Percentiles rank a stretch among this genome's conserved stretches.
Evolutionary conservation across 75 land plant species (phyloP).

Genomic region (Isoetes taiwanensis): DNA sequence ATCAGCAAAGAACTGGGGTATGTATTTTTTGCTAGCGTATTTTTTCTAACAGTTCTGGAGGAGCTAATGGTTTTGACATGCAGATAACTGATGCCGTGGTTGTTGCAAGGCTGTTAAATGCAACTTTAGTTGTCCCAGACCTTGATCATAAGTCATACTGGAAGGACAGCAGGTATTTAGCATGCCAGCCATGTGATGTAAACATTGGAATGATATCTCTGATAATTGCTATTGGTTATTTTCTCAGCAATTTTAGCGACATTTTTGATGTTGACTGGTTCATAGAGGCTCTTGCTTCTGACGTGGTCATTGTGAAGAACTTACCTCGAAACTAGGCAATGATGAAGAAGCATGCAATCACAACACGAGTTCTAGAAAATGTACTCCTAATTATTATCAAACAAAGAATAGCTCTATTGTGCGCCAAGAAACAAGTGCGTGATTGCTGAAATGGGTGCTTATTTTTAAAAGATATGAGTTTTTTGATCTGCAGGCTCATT

Average conservation of each 20-base stretch:
- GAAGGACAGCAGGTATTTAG: slow-evolving; percentile 20
- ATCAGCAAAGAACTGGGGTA: slow-evolving; percentile 94
- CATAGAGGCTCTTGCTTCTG: slow-evolving; percentile 64
- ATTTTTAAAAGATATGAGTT: too few relatives aligned
- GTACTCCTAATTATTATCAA: slow-evolving; percentile 62
- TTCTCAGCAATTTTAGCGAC: slow-evolving; percentile 68
- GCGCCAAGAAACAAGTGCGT: too few relatives aligned
- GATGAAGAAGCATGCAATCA: slow-evolving; percentile 49
- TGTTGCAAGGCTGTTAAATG: slow-evolving; percentile 22
- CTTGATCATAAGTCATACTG: slow-evolving; percentile 25
- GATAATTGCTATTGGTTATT: not conserved
- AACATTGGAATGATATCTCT: not conserved
- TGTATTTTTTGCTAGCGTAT: not conserved
- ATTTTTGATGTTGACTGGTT: slow-evolving; percentile 95
- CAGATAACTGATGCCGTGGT: slow-evolving; percentile 32
- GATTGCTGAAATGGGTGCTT: too few relatives aligned
- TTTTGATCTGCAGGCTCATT: too few relatives aligned
- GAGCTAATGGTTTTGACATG: not conserved
- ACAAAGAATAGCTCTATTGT: too few relatives aligned
- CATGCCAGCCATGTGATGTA: not conserved
- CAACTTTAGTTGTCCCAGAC: slow-evolving; percentile 22
- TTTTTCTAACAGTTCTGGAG: not conserved
- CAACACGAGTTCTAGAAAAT: slow-evolving; percentile 93
- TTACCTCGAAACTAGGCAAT: too few relatives aligned
- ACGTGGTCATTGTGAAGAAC: slow-evolving; percentile 61